Evolutionary conservation across 2,329 filamentous ascomycete genomes (phyloP), one percentile per base, ranked within the genome.

Genomic region (Talaromyces pinophilus): DNA sequence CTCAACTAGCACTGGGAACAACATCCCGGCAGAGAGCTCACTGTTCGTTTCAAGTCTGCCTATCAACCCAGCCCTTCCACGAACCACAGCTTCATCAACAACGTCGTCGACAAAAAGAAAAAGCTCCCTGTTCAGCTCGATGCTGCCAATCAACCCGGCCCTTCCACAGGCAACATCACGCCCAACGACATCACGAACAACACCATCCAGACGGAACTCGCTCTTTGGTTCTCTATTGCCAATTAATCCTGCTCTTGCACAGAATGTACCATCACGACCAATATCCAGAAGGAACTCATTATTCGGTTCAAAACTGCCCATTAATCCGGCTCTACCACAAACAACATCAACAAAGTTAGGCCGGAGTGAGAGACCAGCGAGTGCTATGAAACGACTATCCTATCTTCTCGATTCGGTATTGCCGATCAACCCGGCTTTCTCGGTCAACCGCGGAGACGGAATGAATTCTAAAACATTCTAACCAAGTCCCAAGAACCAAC

Each of bases 381-480:
- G 19, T 50, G 33, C 62, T 5, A 50, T 57, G 42, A 62, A 52
- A 28, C 68, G 69, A 44, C 68, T 71, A 22, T 68, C 71, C 15
- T 73, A 72, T 38, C 72, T 77, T 17, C 64, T 75, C 8, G 69
- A 72, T 46, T 78, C 76, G 6, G 69, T 71, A 5, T 70, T 79
- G 19, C 75, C 75, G 6, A 75, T 78, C 28, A 77, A 78, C 22
- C 75, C 75, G 17, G 72, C 74, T n/a, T 66, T 62, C 13, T 52
- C 59, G 25, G 38, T 66, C 5, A 62, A 35, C 2, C 54, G 44
- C 30, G 61, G 19, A 15, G 54, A 60, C 22, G 44, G 35, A 22
- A 52, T 42, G 25, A 63, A 63, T 38, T 60, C 57, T 4, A 46
- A 30, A 30, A 60, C 40, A 30, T 42, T 46, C 15, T 60, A 33